These are phyloP conservation scores for Hura crepitans DNA, from an alignment of 441 rosid genomes.

Conservation along the genomic window DNA sequence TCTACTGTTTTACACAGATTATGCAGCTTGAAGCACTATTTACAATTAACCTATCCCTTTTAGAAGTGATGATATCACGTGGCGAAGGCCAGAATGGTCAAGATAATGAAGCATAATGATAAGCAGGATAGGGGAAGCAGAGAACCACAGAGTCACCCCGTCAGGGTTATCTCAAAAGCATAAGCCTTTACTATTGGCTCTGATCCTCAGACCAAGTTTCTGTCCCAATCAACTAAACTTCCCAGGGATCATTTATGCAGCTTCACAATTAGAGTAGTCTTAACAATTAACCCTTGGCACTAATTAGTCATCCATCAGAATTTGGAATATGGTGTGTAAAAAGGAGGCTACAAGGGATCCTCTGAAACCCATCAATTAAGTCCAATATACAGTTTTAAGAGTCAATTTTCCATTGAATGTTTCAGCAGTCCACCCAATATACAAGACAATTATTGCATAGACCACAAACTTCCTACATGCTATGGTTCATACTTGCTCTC, in stretches of 20 bases:
- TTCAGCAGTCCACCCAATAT: too few species aligned
- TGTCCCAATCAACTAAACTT: neutral
- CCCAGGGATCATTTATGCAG: neutral
- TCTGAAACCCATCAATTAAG: neutral
- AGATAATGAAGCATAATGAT: neutral
- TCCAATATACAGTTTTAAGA: neutral
- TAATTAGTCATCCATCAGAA: too few species aligned
- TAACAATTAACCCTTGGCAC: neutral
- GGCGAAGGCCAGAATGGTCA: neutral
- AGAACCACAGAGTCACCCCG: neutral
- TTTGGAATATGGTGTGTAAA: too few species aligned
- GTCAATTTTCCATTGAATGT: neutral
- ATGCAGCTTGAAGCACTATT: neutral
- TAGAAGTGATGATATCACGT: neutral
- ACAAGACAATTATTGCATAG: neutral
- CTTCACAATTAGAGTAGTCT: neutral
- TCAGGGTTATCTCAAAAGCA: neutral
- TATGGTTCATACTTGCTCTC: neutral
- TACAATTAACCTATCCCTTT: neutral
- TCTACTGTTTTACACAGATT: neutral
- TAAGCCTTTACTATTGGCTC: neutral
- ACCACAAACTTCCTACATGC: slow-evolving; percentile 2
- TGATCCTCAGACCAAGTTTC: neutral
- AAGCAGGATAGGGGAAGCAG: neutral
- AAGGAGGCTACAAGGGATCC: neutral